Percentiles rank a stretch among this genome's conserved stretches.
Evolutionary conservation across 106 monocot species (phyloP).

Genomic region (Acanthochlamys bracteata): DNA sequence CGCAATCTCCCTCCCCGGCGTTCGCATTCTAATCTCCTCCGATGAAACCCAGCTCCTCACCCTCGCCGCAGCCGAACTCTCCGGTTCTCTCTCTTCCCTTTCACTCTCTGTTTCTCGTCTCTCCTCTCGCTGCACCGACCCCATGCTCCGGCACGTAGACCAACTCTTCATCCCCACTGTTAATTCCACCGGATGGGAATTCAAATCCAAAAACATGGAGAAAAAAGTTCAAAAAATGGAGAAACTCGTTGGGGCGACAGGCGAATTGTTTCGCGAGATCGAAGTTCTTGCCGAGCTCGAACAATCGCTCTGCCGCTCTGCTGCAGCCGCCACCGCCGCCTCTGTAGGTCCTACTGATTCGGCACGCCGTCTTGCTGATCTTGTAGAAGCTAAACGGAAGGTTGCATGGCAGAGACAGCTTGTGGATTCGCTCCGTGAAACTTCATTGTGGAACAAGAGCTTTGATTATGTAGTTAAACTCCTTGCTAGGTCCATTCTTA

Average conservation of each 20-base stretch:
- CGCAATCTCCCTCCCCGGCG: slow-evolving; percentile 30
- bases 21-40: slow-evolving; percentile 55
- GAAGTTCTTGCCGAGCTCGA: slow-evolving; percentile 66
- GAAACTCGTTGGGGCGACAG: slow-evolving; percentile 30
- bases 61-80: slow-evolving; percentile 50
- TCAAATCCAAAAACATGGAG: slow-evolving; percentile 30
- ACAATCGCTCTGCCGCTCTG: slow-evolving; percentile 18
- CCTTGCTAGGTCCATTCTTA: slow-evolving; percentile 59
- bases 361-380: not conserved
- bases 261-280: slow-evolving; percentile 52
- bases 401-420: slow-evolving; percentile 57
- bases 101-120: slow-evolving; percentile 36
- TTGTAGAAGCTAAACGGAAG: slow-evolving; percentile 25
- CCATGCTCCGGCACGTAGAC: slow-evolving; percentile 41
- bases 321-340: slow-evolving; percentile 33
- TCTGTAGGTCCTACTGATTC: slow-evolving; percentile 1
- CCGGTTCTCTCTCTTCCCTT: slow-evolving; percentile 30
- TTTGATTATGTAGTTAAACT: slow-evolving; percentile 45
- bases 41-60: slow-evolving; percentile 40
- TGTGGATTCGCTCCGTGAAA: slow-evolving; percentile 44
- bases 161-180: slow-evolving; percentile 24
- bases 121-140: slow-evolving; percentile 36
- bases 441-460: slow-evolving; percentile 56
- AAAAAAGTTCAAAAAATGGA: slow-evolving; percentile 61
- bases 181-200: slow-evolving; percentile 24